Conservation (phyloP, 2,329 filamentous ascomycete species). For the Calonectria hongkongensis region DNA sequence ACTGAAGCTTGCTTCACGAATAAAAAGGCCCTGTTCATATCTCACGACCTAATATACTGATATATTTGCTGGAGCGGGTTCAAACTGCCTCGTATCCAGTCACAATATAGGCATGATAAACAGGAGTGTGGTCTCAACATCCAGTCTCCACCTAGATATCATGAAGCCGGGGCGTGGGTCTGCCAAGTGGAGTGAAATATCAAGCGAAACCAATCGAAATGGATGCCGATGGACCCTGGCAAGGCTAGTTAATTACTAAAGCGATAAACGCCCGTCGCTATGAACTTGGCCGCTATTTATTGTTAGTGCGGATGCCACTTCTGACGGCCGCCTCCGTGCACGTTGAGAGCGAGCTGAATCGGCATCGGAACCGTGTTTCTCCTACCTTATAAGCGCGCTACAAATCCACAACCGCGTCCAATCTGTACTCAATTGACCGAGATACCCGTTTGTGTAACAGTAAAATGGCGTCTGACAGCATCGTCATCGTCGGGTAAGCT, state of each 20-base stretch:
- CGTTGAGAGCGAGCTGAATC: neutral
- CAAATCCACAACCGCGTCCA: neutral
- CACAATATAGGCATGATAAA: no score
- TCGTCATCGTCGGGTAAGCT: conserved; percentile 31
- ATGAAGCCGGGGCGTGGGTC: conserved; percentile 7
- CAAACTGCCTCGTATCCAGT: no score
- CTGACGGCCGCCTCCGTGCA: conserved; percentile 22
- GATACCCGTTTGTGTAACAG: no score
- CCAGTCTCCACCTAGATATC: neutral
- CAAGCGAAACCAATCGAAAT: neutral
- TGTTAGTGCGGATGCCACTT: conserved; percentile 19
- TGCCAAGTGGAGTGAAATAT: neutral
- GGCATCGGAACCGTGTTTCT: neutral
- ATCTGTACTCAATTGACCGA: neutral
- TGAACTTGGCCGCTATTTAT: neutral
- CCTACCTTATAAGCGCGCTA: neutral
- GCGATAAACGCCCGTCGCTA: neutral
- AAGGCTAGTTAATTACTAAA: neutral
- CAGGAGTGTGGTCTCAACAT: no score
- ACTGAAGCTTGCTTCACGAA: no score
- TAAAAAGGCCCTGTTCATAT: no score
- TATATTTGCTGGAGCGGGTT: no score
- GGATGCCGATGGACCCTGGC: neutral
- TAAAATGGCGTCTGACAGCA: conserved; percentile 26
- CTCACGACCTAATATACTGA: no score